phyloP scores from a whole-genome alignment of 352 stramenopile species.

The Pythium vanterpoolii region DNA sequence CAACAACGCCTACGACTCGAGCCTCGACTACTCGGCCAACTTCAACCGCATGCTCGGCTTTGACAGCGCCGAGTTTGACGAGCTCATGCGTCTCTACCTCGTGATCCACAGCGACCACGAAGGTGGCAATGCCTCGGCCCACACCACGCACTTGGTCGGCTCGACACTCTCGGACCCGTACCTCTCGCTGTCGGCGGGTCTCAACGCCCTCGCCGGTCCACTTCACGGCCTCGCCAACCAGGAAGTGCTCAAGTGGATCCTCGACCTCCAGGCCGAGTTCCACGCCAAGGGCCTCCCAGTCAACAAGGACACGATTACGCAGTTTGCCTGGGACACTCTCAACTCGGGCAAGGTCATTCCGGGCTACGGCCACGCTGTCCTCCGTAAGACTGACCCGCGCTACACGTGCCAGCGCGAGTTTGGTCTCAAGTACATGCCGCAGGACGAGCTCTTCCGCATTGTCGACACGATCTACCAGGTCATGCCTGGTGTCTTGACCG shows the following conservation, averaged over 20 bases:
- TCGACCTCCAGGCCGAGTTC: constrained; percentile 96
- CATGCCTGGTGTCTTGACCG: constrained; percentile 97
- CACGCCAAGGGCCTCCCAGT: constrained; percentile 94
- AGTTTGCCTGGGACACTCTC: constrained; percentile 99
- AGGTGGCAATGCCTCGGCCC: constrained; percentile 97
- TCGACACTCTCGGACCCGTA: constrained; percentile 98
- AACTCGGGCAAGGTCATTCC: constrained; percentile 99
- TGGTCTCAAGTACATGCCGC: constrained; percentile 98
- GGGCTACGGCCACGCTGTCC: constrained; percentile 97
- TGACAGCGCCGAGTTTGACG: constrained; percentile 95
- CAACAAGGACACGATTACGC: constrained; percentile 98
- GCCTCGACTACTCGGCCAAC: constrained; percentile 98
- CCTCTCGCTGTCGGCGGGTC: constrained; percentile 93
- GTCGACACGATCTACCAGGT: constrained; percentile 99
- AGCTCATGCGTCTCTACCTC: constrained; percentile 99
- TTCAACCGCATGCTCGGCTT: constrained; percentile 99
- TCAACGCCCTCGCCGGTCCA: constrained; percentile 97
- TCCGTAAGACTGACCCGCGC: constrained; percentile 98
- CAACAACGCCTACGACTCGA: constrained; percentile 90
- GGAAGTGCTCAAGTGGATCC: constrained; percentile 95
- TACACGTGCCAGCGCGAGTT: constrained; percentile 99
- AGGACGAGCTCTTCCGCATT: constrained; percentile 99
- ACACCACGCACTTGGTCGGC: constrained; percentile 98
- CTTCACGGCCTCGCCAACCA: constrained; percentile 99
- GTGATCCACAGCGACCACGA: constrained; percentile 99